Conservation (phyloP, 176 grass and related monocot genomes). For the Poa pratensis region DNA sequence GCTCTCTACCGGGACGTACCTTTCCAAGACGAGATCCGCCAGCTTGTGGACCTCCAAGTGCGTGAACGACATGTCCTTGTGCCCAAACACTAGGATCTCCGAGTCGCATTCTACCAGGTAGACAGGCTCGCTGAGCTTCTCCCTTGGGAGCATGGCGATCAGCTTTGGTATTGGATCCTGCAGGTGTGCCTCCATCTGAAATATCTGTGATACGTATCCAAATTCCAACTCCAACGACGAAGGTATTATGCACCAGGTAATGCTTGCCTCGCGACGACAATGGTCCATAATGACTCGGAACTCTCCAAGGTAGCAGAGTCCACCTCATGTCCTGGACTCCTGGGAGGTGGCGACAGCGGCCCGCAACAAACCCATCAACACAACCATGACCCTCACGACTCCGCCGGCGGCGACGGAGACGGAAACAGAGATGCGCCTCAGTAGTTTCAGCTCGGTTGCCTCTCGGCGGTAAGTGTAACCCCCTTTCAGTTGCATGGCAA, state of each 20-base stretch:
- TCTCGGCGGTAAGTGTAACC: no score
- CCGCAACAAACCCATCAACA: neutral
- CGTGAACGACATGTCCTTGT: neutral
- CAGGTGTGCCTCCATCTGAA: neutral
- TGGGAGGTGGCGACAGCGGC: neutral
- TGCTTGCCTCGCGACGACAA: neutral
- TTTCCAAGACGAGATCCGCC: neutral
- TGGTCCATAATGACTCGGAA: neutral
- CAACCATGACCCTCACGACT: conserved; percentile 6
- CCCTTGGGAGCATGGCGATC: neutral
- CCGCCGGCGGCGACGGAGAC: neutral
- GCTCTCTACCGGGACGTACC: neutral
- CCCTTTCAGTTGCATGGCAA: neutral
- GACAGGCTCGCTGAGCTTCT: neutral
- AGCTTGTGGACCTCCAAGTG: neutral
- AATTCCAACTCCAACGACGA: no score
- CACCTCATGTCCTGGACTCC: neutral
- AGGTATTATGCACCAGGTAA: neutral
- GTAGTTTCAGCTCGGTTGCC: neutral
- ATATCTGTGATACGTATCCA: neutral
- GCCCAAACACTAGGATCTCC: conserved; percentile 7
- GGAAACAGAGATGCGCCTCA: neutral
- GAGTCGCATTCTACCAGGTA: conserved; percentile 8
- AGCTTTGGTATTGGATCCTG: conserved; percentile 2
- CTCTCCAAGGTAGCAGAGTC: neutral